Percentiles rank a stretch among this genome's conserved stretches.
Conservation (phyloP, 2,329 filamentous ascomycete species). For the Alternaria angustiovoidea region DNA sequence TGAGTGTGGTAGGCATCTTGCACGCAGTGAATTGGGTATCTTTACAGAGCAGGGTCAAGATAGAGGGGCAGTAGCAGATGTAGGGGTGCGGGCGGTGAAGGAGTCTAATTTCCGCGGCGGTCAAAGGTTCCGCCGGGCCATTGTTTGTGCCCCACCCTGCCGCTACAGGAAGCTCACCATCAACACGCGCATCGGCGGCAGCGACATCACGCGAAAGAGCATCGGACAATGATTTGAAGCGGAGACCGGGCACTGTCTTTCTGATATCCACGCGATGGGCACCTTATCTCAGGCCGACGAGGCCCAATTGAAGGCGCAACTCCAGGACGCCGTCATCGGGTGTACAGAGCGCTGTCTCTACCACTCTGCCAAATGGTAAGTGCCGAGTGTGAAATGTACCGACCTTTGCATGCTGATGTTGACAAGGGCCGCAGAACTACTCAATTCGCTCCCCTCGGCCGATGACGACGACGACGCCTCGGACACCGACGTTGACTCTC, state of each 20-base stretch:
- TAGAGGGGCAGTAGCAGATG: constrained; percentile 20
- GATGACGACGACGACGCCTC: constrained; percentile 60
- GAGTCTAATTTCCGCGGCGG: constrained; percentile 19
- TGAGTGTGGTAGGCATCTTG: constrained; percentile 74
- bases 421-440: constrained; percentile 88
- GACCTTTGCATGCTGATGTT: constrained; percentile 33
- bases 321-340: constrained; percentile 86
- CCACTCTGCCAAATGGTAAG: constrained; percentile 93
- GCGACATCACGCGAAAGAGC: constrained; percentile 7
- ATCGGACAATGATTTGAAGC: background rate
- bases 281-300: constrained; percentile 53
- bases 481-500: constrained; percentile 66
- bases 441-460: constrained; percentile 75
- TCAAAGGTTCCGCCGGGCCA: constrained; percentile 28
- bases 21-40: background rate
- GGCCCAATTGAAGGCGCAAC: constrained; percentile 72
- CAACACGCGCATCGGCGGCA: constrained; percentile 27
- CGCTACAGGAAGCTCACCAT: constrained; percentile 26
- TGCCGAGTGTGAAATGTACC: background rate
- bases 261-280: constrained; percentile 14
- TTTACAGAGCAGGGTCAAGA: constrained; percentile 7
- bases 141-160: constrained; percentile 31
- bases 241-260: background rate
- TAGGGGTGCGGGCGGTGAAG: constrained; percentile 16
- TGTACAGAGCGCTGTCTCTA: constrained; percentile 96